These are phyloP conservation scores for Phlebopus sp. DNA, from an alignment of 1,284 basidiomycete species.

Conservation along the genomic window DNA sequence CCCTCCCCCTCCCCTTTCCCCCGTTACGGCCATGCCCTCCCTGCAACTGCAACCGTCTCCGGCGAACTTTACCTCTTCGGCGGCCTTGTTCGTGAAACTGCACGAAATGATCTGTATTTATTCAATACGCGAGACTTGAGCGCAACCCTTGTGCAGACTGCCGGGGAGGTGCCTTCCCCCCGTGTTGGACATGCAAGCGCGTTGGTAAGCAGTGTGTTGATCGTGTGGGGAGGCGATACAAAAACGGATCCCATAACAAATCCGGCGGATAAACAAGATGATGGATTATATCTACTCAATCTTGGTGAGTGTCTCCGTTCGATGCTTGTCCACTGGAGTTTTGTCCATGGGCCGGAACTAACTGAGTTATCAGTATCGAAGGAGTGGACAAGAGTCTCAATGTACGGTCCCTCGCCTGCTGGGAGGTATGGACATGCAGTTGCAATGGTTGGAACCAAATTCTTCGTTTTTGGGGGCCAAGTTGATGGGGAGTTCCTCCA, in stretches of 20 bases:
- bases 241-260: constrained; percentile 67
- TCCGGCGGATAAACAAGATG: constrained; percentile 83
- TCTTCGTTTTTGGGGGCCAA: constrained; percentile 97
- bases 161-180: constrained; percentile 86
- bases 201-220: constrained; percentile 92
- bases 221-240: constrained; percentile 99
- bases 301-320: constrained; percentile 58
- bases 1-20: constrained; percentile 89
- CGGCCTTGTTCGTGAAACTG: constrained; percentile 89
- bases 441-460: constrained; percentile 87
- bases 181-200: constrained; percentile 96
- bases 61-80: constrained; percentile 98
- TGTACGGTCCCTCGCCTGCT: constrained; percentile 72
- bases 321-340: neutral
- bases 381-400: constrained; percentile 91
- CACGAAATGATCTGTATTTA: constrained; percentile 93
- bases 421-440: constrained; percentile 97
- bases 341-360: neutral
- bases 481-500: constrained; percentile 95
- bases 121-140: constrained; percentile 80
- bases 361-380: constrained; percentile 59
- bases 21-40: constrained; percentile 96
- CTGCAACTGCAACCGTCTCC: constrained; percentile 72
- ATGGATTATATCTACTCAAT: constrained; percentile 94
- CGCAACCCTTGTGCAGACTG: constrained; percentile 80